Base-by-base conservation (phyloP, 1,284 basidiomycete species). In the Heterobasidion occidentale region DNA sequence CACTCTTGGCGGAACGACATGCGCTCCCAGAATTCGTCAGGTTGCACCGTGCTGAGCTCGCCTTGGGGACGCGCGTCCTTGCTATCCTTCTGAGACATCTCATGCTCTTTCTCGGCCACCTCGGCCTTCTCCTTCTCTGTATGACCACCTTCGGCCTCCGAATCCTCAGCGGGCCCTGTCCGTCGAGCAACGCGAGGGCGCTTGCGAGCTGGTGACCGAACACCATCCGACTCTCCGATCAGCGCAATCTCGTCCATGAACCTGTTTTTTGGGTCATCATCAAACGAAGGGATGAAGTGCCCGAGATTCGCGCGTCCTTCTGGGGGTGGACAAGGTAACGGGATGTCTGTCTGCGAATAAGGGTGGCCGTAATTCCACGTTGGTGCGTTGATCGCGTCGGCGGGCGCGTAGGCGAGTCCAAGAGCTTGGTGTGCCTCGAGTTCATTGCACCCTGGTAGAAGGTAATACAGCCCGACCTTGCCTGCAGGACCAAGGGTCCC, bases 1-100 rank as follows among this genome's bases (percentile, higher is more conserved):
- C 94, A 97, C 69, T 98, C 94, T 67, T 97, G 94, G 36, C 94
- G 80, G 71, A 91, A 95, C 33, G 88, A 92, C 88, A 98, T 94
- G 14, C 92, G 67, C 59, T 80, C 78, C 78, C 79, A 83, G 70
- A 94, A 98, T 67, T 96, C 93, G 52, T 86, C 87, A 35, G 81
- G 66, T 0, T 74, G 68, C 59, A 88, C 84, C 60, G 75, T 77
- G 19, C 67, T 70, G 50, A 88, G 70, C 64, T 86, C 81, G 48
- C 79, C 83, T 34, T 60, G 49, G 7, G 60, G 62, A 12, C 56
- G 53, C 33, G 14, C 12, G 20, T 61, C 59, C 34, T 56, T 60
- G 7, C 52, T 56, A 64, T 19, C 59, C 50, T 52, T 68, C 59
- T 27, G 27, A 5, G 5, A 27, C 27, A 5, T 27, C 5, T 27